phyloP scores from a whole-genome alignment of 2,329 filamentous ascomycete species.

The Orbilia brochopaga region DNA sequence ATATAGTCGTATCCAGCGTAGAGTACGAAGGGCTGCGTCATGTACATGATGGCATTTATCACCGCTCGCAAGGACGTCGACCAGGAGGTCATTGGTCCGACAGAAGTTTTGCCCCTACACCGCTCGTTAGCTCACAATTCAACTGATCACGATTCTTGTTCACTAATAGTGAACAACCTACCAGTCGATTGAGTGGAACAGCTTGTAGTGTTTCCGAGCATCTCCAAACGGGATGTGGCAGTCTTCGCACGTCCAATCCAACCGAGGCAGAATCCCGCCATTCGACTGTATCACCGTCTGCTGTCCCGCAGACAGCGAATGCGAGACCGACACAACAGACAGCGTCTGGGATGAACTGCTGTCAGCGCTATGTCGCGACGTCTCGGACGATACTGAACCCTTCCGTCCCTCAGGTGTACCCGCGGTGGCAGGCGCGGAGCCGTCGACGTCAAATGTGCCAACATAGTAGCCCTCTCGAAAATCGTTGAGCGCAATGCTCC shows the following conservation, averaged over 20 bases:
- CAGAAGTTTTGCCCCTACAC: conserved; percentile 17
- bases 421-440: neutral
- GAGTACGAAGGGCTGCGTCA: conserved; percentile 34
- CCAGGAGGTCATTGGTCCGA: conserved; percentile 38
- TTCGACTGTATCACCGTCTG: conserved; percentile 28
- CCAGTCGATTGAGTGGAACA: conserved; percentile 45
- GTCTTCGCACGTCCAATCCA: conserved; percentile 36
- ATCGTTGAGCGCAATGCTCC: conserved; percentile 19
- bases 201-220: conserved; percentile 38
- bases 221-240: conserved; percentile 42
- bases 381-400: neutral
- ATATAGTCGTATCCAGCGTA: conserved; percentile 43
- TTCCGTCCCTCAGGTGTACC: neutral
- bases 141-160: neutral
- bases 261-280: conserved; percentile 30
- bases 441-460: conserved; percentile 20
- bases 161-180: neutral
- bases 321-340: conserved; percentile 7
- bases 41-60: conserved; percentile 45
- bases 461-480: conserved; percentile 31
- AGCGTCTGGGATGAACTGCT: conserved; percentile 8
- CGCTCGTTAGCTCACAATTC: neutral
- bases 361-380: conserved; percentile 1
- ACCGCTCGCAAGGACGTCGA: conserved; percentile 30
- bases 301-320: conserved; percentile 22